Base-by-base conservation (phyloP, 2,329 filamentous ascomycete species). In the Clonostachys chloroleuca region DNA sequence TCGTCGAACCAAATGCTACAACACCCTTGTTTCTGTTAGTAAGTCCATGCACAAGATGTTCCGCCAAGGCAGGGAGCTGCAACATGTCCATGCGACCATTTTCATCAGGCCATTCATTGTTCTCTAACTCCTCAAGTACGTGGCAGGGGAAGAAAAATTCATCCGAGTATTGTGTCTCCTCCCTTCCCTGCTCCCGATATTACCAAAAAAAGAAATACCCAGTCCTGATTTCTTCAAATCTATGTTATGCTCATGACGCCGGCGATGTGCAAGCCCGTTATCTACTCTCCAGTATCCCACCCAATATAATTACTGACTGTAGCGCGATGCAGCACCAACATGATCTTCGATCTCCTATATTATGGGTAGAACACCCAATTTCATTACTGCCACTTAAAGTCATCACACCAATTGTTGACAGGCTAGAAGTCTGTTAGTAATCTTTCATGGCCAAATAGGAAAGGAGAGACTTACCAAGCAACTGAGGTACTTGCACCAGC, bases 401-500 rank as follows among this genome's bases (percentile, higher is more conserved):
- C 69, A 36, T 84, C 77, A 57, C 84, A 88, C 84, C 84, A 88
- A 56, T 82, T 73, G 52, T 77, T 86, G 47, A 88, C 73, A 49
- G 80, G 78, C 81, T 85, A 46, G 37, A 34, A 17, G 9, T 10
- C 33, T 37, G 51, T 66, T 55, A 66, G 60, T 37, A 44, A 42
- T 12, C 12, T 30, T 39, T n/a, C 36, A 39, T 4, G 14, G 6
- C 13, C 2, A 14, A 8, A 36, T 43, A 1, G 6, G 36, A 14
- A 45, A 34, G 34, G 10, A 18, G 35, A 45, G 30, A 85, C 89
- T 81, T 73, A 94, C 89, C 70, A 99, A 70, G 62, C 94, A 99
- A 64, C 87, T 95, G 57, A 99, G 69, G 60, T 95, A 94, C 73
- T 95, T 94, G 75, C 94, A 99, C 94, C 94, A 99, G 12, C 70